Base-by-base conservation (phyloP, 2,329 filamentous ascomycete species). In the Chlorencoelia australis region DNA sequence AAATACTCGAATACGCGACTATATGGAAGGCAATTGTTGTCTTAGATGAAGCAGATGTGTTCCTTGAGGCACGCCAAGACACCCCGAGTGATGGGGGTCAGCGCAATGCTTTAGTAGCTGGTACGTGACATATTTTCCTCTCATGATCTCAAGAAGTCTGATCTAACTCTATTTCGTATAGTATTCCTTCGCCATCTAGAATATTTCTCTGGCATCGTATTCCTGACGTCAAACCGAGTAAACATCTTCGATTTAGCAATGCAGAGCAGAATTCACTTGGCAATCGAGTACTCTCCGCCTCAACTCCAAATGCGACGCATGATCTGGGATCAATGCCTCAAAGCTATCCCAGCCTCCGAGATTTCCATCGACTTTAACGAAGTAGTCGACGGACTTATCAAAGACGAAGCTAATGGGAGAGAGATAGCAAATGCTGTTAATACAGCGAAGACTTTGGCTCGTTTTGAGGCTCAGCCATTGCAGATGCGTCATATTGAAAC, bases 1-100 rank as follows among this genome's bases (percentile, higher is more conserved):
- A 72, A 41, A 79, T 82, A 37, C 67, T 88, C 41, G 77, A 82
- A 51, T 77, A 88, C 42, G 81, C 81, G 1, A 76, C 82, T 43
- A 69, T 69, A 0, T 85, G 80, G 79, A 75, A 79, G 34, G 79
- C 79, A 0, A 73, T 86, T 2, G 64, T 85, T 1, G 67, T 86
- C 5, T 70, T 85, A 2, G 80, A 86, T 51, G 80, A 85, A 60
- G 79, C 73, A 13, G 75, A 79, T 47, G 69, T 77, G 7, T 78
- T 77, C 58, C 50, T 59, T 1, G 49, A 56, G 34, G 47, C 48
- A n/a, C 43, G 45, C 11, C 72, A 42, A 21, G 34, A 29, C 19
- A 37, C 33, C 9, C 39, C 43, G 2, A 40, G 50, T 7, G 47
- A 56, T 40, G 56, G 61, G 39, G 45, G 62, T 3, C 49, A 59